These are phyloP conservation scores for Mycena chlorophos DNA, from an alignment of 768 basidiomycete species.

Conservation along the genomic window DNA sequence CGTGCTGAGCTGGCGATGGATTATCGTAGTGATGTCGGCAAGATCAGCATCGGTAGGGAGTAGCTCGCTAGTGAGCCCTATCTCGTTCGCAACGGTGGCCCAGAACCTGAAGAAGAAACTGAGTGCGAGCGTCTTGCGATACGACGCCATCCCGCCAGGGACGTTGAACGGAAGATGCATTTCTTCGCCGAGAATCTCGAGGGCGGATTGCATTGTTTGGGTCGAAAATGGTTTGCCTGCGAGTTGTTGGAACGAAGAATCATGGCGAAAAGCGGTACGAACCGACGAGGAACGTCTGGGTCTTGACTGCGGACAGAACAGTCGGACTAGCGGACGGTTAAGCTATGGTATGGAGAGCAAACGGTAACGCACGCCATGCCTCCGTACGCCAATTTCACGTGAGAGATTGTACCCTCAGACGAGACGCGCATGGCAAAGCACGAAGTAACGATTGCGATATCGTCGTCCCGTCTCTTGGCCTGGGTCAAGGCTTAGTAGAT, in stretches of 20 bases:
- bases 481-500: not conserved
- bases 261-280: not conserved
- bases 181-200: conserved; percentile 17
- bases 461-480: conserved; percentile 23
- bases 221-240: conserved; percentile 17
- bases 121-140: conserved; percentile 24
- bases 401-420: conserved; percentile 15
- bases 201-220: conserved; percentile 19
- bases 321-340: conserved; percentile 10
- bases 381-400: conserved; percentile 20
- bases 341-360: not conserved
- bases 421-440: conserved; percentile 21
- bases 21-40: conserved; percentile 13
- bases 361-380: conserved; percentile 19
- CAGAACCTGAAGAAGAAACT: conserved; percentile 27
- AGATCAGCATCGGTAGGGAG: conserved; percentile 9
- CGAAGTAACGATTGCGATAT: conserved; percentile 23
- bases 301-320: conserved; percentile 16
- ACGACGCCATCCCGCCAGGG: conserved; percentile 23
- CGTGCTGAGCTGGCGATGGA: conserved; percentile 19
- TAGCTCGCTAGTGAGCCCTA: conserved; percentile 15
- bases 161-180: conserved; percentile 24
- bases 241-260: not conserved
- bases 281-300: conserved; percentile 17
- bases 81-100: conserved; percentile 17